Percentiles rank a stretch among this genome's conserved stretches.
Conservation (phyloP, 1,284 basidiomycete species). For the Cronartium quercuum region DNA sequence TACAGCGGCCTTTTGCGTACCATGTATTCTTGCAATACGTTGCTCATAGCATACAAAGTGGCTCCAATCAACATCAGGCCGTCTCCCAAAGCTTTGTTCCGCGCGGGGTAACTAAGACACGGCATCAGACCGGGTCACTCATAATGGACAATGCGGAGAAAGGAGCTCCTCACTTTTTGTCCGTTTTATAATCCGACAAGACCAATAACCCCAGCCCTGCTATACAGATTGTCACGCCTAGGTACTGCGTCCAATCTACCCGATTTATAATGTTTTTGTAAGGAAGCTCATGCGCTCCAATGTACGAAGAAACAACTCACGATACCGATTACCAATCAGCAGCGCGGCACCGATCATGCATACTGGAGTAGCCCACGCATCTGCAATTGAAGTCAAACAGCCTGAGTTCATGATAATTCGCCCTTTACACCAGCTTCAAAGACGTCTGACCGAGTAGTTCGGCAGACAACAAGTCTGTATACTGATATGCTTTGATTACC, state of each 20-base stretch:
- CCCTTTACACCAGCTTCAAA: background rate
- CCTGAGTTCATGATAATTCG: background rate
- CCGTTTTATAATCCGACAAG: constrained; percentile 53
- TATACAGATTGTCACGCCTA: constrained; percentile 69
- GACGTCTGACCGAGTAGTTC: constrained; percentile 75
- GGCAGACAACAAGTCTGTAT: constrained; percentile 74
- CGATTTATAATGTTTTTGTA: constrained; percentile 19
- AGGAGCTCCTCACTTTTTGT: constrained; percentile 42
- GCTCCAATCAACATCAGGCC: constrained; percentile 76
- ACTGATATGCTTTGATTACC: constrained; percentile 77
- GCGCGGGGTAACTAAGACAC: constrained; percentile 1
- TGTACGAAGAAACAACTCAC: constrained; percentile 60
- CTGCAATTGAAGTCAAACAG: background rate
- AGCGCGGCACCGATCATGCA: constrained; percentile 74
- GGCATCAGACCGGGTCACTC: background rate
- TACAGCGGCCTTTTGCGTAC: constrained; percentile 71
- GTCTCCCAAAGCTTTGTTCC: constrained; percentile 67
- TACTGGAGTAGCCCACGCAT: constrained; percentile 74
- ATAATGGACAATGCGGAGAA: constrained; percentile 50
- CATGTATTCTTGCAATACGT: constrained; percentile 77
- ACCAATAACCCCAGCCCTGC: constrained; percentile 71
- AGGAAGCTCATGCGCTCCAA: constrained; percentile 19
- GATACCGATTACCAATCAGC: constrained; percentile 70
- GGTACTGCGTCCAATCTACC: constrained; percentile 11
- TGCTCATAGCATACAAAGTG: constrained; percentile 74